These are phyloP conservation scores for Nicotiana obtusifolia DNA, from an alignment of 257 asterid genomes.

Conservation along the genomic window DNA sequence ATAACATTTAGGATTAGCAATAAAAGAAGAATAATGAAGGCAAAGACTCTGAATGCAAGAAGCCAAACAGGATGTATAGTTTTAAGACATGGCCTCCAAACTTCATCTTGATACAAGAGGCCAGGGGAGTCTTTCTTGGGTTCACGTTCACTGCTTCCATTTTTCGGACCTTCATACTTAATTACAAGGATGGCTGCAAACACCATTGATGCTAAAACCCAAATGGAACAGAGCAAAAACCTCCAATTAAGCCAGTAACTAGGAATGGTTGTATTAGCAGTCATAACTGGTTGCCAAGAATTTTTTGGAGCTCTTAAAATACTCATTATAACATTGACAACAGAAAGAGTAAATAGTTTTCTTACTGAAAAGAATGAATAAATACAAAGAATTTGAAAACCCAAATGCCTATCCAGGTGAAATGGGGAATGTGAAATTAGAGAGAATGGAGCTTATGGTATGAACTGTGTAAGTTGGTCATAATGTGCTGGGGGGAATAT, in stretches of 20 bases:
- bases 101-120: constrained; percentile 68
- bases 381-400: neutral
- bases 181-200: constrained; percentile 48
- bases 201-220: constrained; percentile 46
- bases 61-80: constrained; percentile 85
- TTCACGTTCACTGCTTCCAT: neutral
- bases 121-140: constrained; percentile 11
- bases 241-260: constrained; percentile 73
- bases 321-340: constrained; percentile 31
- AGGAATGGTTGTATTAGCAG: constrained; percentile 45
- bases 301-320: constrained; percentile 45
- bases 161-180: constrained; percentile 37
- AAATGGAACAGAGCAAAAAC: constrained; percentile 46
- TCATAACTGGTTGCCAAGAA: constrained; percentile 64
- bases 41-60: constrained; percentile 55
- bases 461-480: constrained; percentile 1
- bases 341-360: too few relatives aligned
- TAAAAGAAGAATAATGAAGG: constrained; percentile 64
- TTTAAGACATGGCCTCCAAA: constrained; percentile 77
- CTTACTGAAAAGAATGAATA: too few relatives aligned
- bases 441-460: neutral
- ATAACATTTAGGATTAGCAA: constrained; percentile 65
- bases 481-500: neutral
- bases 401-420: neutral
- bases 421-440: neutral